Evolutionary conservation across 106 monocot species (phyloP).

Genomic region (Dendrobium nobile): DNA sequence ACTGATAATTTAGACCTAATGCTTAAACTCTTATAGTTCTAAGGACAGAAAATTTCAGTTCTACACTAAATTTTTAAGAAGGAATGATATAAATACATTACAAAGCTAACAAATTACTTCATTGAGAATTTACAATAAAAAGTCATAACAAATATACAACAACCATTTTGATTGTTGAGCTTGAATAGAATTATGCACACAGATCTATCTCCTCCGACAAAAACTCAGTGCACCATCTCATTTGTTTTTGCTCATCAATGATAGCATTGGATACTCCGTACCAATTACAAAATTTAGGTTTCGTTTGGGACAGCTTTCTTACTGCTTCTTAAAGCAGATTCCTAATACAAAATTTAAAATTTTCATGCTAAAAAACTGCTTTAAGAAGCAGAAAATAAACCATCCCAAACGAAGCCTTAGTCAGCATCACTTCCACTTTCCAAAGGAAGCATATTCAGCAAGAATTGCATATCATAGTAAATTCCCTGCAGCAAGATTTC

Average conservation of each 20-base stretch:
- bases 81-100: neutral
- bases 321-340: too few relatives aligned
- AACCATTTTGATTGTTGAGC: neutral
- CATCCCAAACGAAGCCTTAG: too few relatives aligned
- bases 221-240: neutral
- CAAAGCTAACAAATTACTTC: neutral
- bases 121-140: neutral
- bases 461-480: neutral
- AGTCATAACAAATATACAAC: neutral
- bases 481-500: neutral
- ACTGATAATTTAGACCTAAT: too few relatives aligned
- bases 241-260: neutral
- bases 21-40: too few relatives aligned
- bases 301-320: too few relatives aligned
- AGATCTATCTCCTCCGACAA: neutral
- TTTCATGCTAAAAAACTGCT: too few relatives aligned
- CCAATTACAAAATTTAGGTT: too few relatives aligned
- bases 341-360: too few relatives aligned
- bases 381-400: too few relatives aligned
- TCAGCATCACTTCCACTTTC: too few relatives aligned
- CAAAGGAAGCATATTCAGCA: too few relatives aligned
- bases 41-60: neutral
- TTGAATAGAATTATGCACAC: neutral
- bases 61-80: neutral
- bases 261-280: too few relatives aligned